Base-by-base conservation (phyloP, 495 filamentous ascomycete species). In the Talaromyces adpressus region DNA sequence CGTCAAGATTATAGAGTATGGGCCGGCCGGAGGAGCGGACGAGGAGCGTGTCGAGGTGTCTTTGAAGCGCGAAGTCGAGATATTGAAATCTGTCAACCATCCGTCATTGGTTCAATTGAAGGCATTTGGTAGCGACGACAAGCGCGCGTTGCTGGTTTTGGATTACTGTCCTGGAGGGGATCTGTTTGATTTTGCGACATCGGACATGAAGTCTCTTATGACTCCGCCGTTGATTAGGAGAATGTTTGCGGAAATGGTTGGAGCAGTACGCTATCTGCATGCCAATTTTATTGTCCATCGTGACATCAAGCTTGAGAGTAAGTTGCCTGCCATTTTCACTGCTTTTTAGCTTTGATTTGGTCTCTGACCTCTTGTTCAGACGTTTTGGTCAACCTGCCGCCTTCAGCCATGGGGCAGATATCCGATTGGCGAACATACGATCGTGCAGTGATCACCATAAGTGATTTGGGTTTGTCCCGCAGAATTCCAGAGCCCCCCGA, bases 301-400 rank as follows among this genome's bases (percentile, higher is more conserved):
- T 27, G 94, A 98, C 75, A 95, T 98, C 70, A 98, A 98, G 75
- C 85, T 98, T 57, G 94, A 98, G 77, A 98, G 93, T 96, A 81
- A 76, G 89, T 58, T 36, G 56, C 14, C 52, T 34, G 57, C 61
- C 52, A 30, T 36, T 60, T 4, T 9, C 62, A 56, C 11, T 54
- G n/a, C 20, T 32, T 18, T 14, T 57, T 61, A 49, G 36, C 27
- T 60, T 18, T 51, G 61, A 53, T 29, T 18, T 27, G 36, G 6
- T 74, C 27, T 66, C 75, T 78, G 66, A 79, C 64, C 27, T 7
- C 45, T 25, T 3, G 36, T 51, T 61, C 22, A 97, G 93, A 98
- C 71, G 90, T 97, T 57, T 85, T 98, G 25, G 87, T 98, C 66
- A 97, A 96, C 70, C 77, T 94, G 59, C 83, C 90, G 0, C 79